A percentile compares a stretch with the other conserved stretches of the same genome.
These are phyloP conservation scores for Millerago galiae DNA, from an alignment of 805 yeast species.

Conservation along the genomic window DNA sequence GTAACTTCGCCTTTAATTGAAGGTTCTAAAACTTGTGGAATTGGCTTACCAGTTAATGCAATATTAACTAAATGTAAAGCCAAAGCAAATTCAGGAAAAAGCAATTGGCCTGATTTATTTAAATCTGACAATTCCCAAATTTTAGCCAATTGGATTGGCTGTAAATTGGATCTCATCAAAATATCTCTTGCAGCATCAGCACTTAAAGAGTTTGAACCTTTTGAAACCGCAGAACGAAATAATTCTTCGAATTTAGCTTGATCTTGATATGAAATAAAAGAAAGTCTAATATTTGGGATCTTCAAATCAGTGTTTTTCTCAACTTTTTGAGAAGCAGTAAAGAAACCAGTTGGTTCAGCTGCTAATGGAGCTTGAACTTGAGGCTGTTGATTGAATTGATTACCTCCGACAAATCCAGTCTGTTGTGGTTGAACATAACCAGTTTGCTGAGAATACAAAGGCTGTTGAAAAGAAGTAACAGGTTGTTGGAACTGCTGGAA, in stretches of 20 bases:
- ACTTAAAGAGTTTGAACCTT: slow-evolving; percentile 41
- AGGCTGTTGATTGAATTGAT: slow-evolving; percentile 15
- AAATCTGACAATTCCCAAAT: slow-evolving; percentile 93
- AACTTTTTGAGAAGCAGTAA: slow-evolving; percentile 21
- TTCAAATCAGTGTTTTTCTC: slow-evolving; percentile 52
- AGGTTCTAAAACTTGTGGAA: slow-evolving; percentile 69
- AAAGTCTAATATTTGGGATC: slow-evolving; percentile 70
- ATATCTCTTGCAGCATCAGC: slow-evolving; percentile 77
- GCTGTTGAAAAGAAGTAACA: slow-evolving; percentile 12
- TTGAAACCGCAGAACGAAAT: slow-evolving; percentile 71
- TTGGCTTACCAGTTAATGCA: slow-evolving; percentile 68
- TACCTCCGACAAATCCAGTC: slow-evolving; percentile 20
- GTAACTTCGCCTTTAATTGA: slow-evolving; percentile 77
- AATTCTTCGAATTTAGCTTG: slow-evolving; percentile 82
- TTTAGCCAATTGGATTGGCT: slow-evolving; percentile 69
- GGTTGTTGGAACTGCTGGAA: slow-evolving; percentile 14
- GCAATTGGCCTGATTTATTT: slow-evolving; percentile 71
- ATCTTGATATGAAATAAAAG: slow-evolving; percentile 79
- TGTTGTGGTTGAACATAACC: slow-evolving; percentile 18
- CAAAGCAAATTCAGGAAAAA: slow-evolving; percentile 92
- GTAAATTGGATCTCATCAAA: slow-evolving; percentile 70
- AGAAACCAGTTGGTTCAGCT: slow-evolving; percentile 37
- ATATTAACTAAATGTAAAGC: slow-evolving; percentile 82
- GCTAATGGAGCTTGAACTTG: slow-evolving; percentile 27
- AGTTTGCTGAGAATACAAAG: slow-evolving; percentile 16